Conservation (phyloP, 2,329 filamentous ascomycete genomes). For the Ceratocystis eucalypticola region DNA sequence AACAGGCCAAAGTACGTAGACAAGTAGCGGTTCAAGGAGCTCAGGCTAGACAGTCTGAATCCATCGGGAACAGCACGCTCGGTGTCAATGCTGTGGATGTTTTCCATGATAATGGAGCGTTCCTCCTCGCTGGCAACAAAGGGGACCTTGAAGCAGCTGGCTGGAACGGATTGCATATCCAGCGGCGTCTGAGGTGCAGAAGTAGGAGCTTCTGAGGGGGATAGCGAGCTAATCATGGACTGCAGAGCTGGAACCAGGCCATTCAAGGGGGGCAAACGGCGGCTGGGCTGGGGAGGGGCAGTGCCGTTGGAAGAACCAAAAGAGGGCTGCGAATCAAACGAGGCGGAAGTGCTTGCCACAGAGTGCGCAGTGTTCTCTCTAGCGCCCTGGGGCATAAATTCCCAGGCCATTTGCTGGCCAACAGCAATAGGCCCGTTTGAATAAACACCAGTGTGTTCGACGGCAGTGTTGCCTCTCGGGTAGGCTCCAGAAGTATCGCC, state of each 20-base stretch:
- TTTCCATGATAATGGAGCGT: conserved; percentile 70
- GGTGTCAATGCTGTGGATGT: conserved; percentile 66
- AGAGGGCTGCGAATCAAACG: conserved; percentile 54
- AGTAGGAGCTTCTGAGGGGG: conserved; percentile 40
- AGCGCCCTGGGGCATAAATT: conserved; percentile 63
- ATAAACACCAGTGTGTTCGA: conserved; percentile 68
- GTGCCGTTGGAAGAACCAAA: conserved; percentile 45
- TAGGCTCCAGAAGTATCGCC: conserved; percentile 50
- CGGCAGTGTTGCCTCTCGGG: conserved; percentile 54
- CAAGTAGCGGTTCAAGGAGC: conserved; percentile 78
- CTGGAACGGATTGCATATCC: conserved; percentile 21
- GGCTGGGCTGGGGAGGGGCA: conserved; percentile 40
- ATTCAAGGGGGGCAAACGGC: conserved; percentile 51
- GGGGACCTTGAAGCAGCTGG: conserved; percentile 48
- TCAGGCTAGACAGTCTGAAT: conserved; percentile 71
- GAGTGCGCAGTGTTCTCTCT: conserved; percentile 60
- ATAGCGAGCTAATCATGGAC: conserved; percentile 61
- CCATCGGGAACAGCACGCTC: conserved; percentile 75
- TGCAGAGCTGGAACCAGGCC: conserved; percentile 52
- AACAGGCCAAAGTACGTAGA: conserved; percentile 95
- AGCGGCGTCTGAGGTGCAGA: conserved; percentile 22
- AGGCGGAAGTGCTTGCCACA: conserved; percentile 49
- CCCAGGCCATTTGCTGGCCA: conserved; percentile 60
- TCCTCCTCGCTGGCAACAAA: conserved; percentile 77
- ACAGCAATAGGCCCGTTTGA: conserved; percentile 66